Base-by-base conservation (phyloP, 2,329 filamentous ascomycete genomes). In the Penicillium sp. region DNA sequence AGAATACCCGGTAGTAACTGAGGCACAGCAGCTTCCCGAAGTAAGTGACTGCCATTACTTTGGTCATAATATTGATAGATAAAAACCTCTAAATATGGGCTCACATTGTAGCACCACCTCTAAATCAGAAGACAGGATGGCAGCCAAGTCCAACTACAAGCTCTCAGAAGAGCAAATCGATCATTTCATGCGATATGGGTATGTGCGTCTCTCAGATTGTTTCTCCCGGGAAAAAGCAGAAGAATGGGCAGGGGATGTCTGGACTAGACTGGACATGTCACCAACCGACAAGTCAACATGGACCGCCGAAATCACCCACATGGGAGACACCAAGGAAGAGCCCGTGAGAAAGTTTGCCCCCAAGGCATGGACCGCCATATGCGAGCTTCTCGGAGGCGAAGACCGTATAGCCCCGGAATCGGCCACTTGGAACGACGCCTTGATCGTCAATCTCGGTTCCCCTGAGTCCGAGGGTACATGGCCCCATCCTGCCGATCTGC, bases 371-470 rank as follows among this genome's bases (percentile, higher is more conserved):
- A 73, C 77, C 0, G 85, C 84, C 16, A 87, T 89, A 57, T 84
- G 82, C 68, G 81, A 86, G 68, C 78, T 89, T 9, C 81, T 86
- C 53, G 86, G 85, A 49, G 86, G 85, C 52, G 81, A 85, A 58
- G 80, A 81, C 32, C 77, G 79, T 7, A 71, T 87, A 32, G 67
- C 71, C 1, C 71, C 75, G 4, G 66, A 72, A 19, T 80, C 77
- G 27, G 77, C 78, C n/a, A 67, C 72, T n/a, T 89, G 86, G 86
- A 79, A 79, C 59, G 86, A 89, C 72, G 79, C 80, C 4, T 79
- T 89, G 52, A 89, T 89, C 62, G 84, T 89, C 38, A 89, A 89
- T 69, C 78, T 89, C 7, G 87, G 87, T 11, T 83, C 78, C 1
- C 66, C 78, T 0, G 78, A 80, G 47, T 74, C 74, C 44, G 80